Evolutionary conservation across 768 basidiomycete species (phyloP).

Genomic region (Trametes maxima): DNA sequence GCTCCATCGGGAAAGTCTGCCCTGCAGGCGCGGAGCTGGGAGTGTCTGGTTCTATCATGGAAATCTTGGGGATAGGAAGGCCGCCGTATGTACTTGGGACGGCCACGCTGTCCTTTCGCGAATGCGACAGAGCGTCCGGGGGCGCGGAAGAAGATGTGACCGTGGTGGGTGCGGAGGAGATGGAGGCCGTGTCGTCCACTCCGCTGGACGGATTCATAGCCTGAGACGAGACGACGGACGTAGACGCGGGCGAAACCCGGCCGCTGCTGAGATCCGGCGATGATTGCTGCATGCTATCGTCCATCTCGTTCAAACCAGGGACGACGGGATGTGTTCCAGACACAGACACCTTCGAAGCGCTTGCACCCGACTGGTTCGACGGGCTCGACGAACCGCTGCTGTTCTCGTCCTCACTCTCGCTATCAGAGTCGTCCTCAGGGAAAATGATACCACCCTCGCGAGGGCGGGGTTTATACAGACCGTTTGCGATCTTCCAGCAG

Average conservation of each 20-base stretch:
- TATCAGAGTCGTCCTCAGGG: conserved; percentile 20
- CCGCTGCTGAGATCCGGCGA: conserved; percentile 23
- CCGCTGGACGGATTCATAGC: not conserved
- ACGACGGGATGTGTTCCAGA: conserved; percentile 4
- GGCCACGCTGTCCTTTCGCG: conserved; percentile 20
- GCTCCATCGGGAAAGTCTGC: not conserved
- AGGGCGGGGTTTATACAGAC: conserved; percentile 46
- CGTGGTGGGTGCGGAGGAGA: conserved; percentile 32
- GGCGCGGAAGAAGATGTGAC: conserved; percentile 9
- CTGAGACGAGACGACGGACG: conserved; percentile 27
- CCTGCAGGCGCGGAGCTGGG: conserved; percentile 26
- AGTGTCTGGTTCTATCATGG: conserved; percentile 50
- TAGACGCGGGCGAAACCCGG: conserved; percentile 30
- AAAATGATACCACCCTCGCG: conserved; percentile 6
- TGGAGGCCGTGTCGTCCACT: conserved; percentile 24
- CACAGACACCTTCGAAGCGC: not conserved
- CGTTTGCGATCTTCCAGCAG: conserved; percentile 92
- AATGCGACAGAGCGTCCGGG: not conserved
- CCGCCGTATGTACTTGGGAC: conserved; percentile 39
- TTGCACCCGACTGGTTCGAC: not conserved
- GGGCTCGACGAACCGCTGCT: conserved; percentile 32
- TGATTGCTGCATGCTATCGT: conserved; percentile 11
- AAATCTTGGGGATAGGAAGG: conserved; percentile 55
- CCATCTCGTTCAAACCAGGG: not conserved
- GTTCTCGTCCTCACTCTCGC: conserved; percentile 24